Conservation (phyloP, 2,329 filamentous ascomycete genomes). For the Verticillium zaregamsianum region DNA sequence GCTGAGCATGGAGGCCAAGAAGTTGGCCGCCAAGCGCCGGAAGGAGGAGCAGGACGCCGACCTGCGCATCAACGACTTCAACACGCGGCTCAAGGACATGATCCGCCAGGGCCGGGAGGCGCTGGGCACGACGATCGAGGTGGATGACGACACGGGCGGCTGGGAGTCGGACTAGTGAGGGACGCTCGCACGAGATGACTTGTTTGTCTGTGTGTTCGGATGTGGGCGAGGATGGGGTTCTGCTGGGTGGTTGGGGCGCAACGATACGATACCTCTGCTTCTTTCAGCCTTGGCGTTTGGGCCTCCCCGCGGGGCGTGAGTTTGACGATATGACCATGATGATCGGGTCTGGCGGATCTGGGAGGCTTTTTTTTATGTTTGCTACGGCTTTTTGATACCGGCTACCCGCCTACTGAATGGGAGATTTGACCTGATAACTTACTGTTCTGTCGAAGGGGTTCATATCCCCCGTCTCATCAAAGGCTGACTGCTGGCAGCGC, state of each 20-base stretch:
- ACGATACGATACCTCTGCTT: background rate
- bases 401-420: background rate
- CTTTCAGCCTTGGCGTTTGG: background rate
- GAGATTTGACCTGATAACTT: background rate
- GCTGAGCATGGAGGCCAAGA: slow-evolving; percentile 63
- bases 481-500: too few species aligned
- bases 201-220: background rate
- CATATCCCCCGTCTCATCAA: too few species aligned
- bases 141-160: slow-evolving; percentile 41
- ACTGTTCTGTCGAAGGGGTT: too few species aligned
- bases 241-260: background rate
- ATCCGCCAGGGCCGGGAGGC: slow-evolving; percentile 86
- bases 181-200: background rate
- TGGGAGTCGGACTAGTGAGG: slow-evolving; percentile 33
- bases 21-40: slow-evolving; percentile 66
- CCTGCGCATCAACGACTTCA: slow-evolving; percentile 73
- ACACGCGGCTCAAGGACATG: slow-evolving; percentile 76
- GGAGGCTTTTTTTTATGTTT: background rate
- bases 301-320: background rate
- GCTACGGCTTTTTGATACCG: background rate
- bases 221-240: background rate
- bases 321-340: background rate
- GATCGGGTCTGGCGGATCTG: background rate
- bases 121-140: slow-evolving; percentile 68
- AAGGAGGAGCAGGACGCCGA: slow-evolving; percentile 76